Evolutionary conservation across 2,329 filamentous ascomycete genomes (phyloP), one percentile per base, ranked within the genome.

Genomic region (Beauveria bassiana): DNA sequence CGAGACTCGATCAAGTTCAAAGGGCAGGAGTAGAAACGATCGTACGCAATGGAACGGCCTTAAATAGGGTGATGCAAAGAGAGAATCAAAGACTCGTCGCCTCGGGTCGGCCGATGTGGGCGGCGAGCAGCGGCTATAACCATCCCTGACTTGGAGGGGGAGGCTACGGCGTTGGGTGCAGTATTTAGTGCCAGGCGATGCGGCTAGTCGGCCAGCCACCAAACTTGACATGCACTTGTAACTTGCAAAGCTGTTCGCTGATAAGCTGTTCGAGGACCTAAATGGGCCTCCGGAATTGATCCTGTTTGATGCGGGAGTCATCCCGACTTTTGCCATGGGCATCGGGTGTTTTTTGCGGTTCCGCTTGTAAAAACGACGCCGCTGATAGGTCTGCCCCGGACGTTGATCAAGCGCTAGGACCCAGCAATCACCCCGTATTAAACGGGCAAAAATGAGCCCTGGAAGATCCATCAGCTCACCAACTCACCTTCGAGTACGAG

Each of bases 91-190:
- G 6, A 42, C 22, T 45, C 18, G 49, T 46, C 28, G 49, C 58
- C 58, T 60, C 58, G 58, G 58, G 50, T 60, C 58, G 58, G 42
- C 49, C 50, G 58, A 46, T 46, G 58, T 60, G 58, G 58, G 58
- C 50, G 22, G 31, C 55, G 26, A 50, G 45, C n/a, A 50, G 55
- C 55, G 55, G 55, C 31, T 58, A 58, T 50, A 40, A 28, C 8
- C 45, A 38, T 24, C 24, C 28, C 20, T 38, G 55, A 22, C 53
- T 34, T 31, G 42, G 43, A 50, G 43, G 42, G 31, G 47, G 45
- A 49, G 55, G 55, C 43, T 28, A 58, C 31, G 7, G 22, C n/a
- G 40, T 28, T 5, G 42, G 14, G 40, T 43, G 47, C 57, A 59
- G 47, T 20, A 28, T 18, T 34, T 47, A 40, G 46, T 52, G 47